Percentiles rank a stretch among this genome's conserved stretches.
phyloP scores from a whole-genome alignment of 176 grass and related monocot genomes.

The Carex pumila region DNA sequence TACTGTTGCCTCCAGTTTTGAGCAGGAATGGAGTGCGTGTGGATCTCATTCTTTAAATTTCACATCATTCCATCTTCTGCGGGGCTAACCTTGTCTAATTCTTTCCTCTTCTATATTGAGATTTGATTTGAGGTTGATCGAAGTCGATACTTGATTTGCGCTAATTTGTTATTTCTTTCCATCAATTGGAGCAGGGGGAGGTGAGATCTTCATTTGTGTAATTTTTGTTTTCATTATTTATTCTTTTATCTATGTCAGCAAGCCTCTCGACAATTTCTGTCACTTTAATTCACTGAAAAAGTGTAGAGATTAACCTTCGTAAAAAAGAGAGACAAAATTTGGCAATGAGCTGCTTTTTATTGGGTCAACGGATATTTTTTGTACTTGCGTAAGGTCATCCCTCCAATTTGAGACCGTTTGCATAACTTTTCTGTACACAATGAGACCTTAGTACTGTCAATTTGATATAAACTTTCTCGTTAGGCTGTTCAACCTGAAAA shows the following conservation, averaged over 20 bases:
- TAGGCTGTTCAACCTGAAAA: not conserved
- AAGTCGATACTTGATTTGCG: not conserved
- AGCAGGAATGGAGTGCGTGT: not conserved
- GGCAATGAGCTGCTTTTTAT: not conserved
- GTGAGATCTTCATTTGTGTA: slow-evolving; percentile 12
- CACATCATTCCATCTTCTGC: not conserved
- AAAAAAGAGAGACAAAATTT: not conserved
- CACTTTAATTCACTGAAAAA: not conserved
- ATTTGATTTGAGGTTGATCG: slow-evolving; percentile 6
- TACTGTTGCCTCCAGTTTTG: not conserved
- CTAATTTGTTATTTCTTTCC: not conserved
- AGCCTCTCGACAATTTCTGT: not conserved
- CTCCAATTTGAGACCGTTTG: too few relatives aligned
- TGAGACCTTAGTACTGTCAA: too few relatives aligned
- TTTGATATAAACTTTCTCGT: not conserved
- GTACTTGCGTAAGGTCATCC: not conserved
- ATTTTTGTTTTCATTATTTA: not conserved
- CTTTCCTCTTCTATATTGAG: slow-evolving; percentile 17
- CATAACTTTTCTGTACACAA: too few relatives aligned
- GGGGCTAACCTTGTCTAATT: slow-evolving; percentile 10
- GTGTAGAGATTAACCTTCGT: not conserved
- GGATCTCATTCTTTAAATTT: not conserved
- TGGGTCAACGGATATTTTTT: not conserved
- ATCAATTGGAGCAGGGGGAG: not conserved
- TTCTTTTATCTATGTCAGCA: not conserved